Evolutionary conservation across 768 basidiomycete genomes (phyloP).

Genomic region (Agaricus bisporus): DNA sequence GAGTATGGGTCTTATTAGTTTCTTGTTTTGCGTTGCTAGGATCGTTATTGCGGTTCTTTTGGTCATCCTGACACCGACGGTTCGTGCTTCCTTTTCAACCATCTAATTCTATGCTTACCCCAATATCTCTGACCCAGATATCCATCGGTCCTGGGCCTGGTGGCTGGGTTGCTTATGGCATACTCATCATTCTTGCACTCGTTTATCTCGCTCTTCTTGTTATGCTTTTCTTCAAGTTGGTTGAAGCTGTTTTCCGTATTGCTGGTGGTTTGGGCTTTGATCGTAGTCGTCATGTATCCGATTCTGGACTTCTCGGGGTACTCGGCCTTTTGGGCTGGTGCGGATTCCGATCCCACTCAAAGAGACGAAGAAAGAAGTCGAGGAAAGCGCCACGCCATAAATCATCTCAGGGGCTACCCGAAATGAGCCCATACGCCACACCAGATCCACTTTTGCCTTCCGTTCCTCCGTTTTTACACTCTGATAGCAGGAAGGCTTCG

Average conservation of each 20-base stretch:
- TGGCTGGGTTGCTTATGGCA: conserved; percentile 93
- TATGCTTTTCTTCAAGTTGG: conserved; percentile 79
- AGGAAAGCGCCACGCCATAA: conserved; percentile 1
- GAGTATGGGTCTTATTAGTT: conserved; percentile 94
- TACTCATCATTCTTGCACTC: conserved; percentile 76
- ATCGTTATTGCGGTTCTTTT: conserved; percentile 87
- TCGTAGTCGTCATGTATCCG: conserved; percentile 69
- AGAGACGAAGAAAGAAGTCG: conserved; percentile 14
- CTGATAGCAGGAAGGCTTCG: conserved; percentile 41
- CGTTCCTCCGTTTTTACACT: conserved; percentile 11
- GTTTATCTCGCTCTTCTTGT: conserved; percentile 78
- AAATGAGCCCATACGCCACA: conserved; percentile 46
- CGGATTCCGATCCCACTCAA: conserved; percentile 26
- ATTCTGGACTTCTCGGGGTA: conserved; percentile 85
- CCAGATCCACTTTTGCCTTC: conserved; percentile 22
- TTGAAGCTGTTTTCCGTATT: conserved; percentile 79
- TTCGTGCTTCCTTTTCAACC: conserved; percentile 32
- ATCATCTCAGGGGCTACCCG: conserved; percentile 14
- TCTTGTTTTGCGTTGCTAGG: conserved; percentile 86
- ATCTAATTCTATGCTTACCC: neutral
- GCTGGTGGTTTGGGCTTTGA: conserved; percentile 78
- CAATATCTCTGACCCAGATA: conserved; percentile 45
- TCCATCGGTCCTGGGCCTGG: conserved; percentile 74
- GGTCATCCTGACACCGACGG: conserved; percentile 85
- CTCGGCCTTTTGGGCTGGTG: conserved; percentile 69